Base-by-base conservation (phyloP, 176 grass and related monocot genomes). In the Phoenix roebelenii region DNA sequence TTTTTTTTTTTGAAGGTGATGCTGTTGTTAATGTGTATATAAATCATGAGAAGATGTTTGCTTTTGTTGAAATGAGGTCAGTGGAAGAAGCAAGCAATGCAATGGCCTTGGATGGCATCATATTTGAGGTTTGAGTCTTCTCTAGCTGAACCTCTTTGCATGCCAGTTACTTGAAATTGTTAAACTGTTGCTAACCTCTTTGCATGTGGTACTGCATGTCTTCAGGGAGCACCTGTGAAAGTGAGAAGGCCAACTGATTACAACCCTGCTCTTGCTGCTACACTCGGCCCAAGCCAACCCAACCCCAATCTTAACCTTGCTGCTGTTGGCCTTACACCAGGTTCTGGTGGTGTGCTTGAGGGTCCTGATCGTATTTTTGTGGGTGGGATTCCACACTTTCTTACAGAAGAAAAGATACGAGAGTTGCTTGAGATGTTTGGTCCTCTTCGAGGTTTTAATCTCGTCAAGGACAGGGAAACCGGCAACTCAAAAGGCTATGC, bases 21-120 rank as follows among this genome's bases (percentile, higher is more conserved):
- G 87, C 92, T 66, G 92, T 97, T 54, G 76, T 97, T 77, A 97
- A 97, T 82, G 92, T 97, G 2, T 97, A 97, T 61, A 97, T 97
- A 79, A 97, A 97, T 61, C 92, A 97, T 88, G 92, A 97, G 22
- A 97, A 97, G 75, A 97, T 91, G 77, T 97, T 97, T 80, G 92
- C 92, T 72, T 97, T 97, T 80, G 92, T 97, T 69, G 92, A 97
- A 63, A 97, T 97, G 92, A 87, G 92, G 59, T 97, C 92, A 57
- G 92, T 97, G 29, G 92, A 96, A 71, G 92, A 96, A 85, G 92
- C 92, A 74, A 96, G 92, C 69, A 96, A 96, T 69, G 87, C 92
- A 63, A 97, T 97, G 87, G 87, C 92, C 5, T 91, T 97, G 49
- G 92, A 97, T 75, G 92, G 92, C 56, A 88, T 97, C 71, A 83